Base-by-base conservation (phyloP, 179 eudicot species). In the Sideroxylon spinosum region DNA sequence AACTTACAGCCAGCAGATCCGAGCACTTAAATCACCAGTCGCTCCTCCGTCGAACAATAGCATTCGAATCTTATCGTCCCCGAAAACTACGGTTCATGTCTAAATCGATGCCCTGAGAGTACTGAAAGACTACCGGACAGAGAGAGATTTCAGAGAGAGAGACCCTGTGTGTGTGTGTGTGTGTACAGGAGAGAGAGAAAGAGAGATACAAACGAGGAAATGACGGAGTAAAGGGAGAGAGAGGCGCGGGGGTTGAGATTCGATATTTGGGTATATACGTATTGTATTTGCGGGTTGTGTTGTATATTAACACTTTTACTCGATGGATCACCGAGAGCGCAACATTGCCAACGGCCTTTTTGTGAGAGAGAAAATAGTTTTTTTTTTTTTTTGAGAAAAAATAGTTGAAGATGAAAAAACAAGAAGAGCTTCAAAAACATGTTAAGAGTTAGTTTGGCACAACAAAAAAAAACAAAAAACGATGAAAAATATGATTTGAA, bases 1-100 rank as follows among this genome's bases (percentile, higher is more conserved):
- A 82, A 72, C 50, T 53, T 87, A 86, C 90, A 88, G 56, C 78
- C 71, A 84, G 84, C 82, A 90, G 93, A 88, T 88, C 91, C 86
- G 63, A 86, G 79, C 61, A 78, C 29, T 56, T 68, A 85, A 84
- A 84, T 75, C 78, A 64, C 48, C 50, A 69, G 14, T 37, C 22
- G 28, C 52, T n/a, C 20, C 49, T 53, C 20, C 19, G 66, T 59
- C 50, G 61, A 80, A 79, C 85, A 53, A 76, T 65, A 78, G 74
- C 82, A 84, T 82, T 78, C 84, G 80, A 89, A 82, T 76, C 76
- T 63, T 61, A 75, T 78, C 50, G 55, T 75, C 55, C 26, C 46
- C 78, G 69, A 23, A 68, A 70, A 44, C 76, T 74, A 53, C 68
- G 9, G 56, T 56, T 68, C 77, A 65, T 76, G 82, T 74, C 81